Base-by-base conservation (phyloP, 495 filamentous ascomycete species). In the Glutinoglossum americanum region DNA sequence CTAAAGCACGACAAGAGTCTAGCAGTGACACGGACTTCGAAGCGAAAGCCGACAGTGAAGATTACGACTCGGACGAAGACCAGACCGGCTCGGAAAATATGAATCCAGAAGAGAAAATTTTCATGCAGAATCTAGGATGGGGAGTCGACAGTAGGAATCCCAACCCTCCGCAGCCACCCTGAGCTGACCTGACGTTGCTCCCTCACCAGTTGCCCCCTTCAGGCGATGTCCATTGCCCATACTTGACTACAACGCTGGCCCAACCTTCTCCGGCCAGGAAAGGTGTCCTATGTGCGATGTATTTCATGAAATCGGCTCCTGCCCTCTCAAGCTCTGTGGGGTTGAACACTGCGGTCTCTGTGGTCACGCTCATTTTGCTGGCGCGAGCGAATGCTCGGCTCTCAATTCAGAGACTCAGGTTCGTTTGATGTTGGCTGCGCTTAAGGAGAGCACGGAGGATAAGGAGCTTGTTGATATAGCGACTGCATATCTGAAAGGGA, bases 311-410 rank as follows among this genome's bases (percentile, higher is more conserved):
- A 59, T 63, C 9, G 84, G 84, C 6, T 64, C 64, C 17, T 88
- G 84, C 60, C 75, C 74, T 2, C 69, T 86, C 45, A 82, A 78
- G 62, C 26, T 70, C 6, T 76, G 79, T 21, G 81, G 80, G 0
- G 69, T 74, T 10, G 81, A 87, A 62, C 64, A 71, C 56, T 88
- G 84, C 63, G 73, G 72, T 9, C 71, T 86, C 3, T 88, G 84
- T 61, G 81, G 81, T 10, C 67, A 82, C 26, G 80, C 83, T 3
- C 84, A 88, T 60, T 80, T 69, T 58, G 80, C 80, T 19, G 51
- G 64, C 28, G 61, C 62, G 0, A 73, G 4, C 1, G 19, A 33
- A 5, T 89, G 84, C 61, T 76, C 83, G 2, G 77, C 83, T 60
- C 67, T 87, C 21, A 65, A 70, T 23, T 77, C 73, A 1, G 72